phyloP scores from a whole-genome alignment of 2,329 filamentous ascomycete species.

The Epichloe hybrida region DNA sequence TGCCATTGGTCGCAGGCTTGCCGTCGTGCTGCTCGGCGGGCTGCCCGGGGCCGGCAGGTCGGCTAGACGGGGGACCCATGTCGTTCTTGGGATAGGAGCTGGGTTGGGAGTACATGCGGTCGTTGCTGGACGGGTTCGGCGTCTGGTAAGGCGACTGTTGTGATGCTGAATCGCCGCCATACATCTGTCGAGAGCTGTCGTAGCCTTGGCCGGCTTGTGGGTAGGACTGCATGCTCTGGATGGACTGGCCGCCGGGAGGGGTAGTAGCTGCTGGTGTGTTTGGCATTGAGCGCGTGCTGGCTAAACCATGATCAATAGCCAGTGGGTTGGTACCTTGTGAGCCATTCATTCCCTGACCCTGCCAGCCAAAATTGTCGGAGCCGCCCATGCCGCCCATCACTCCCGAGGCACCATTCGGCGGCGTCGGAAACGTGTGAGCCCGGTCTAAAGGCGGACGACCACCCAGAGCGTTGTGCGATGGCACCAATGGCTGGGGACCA shows the following conservation, averaged over 20 bases:
- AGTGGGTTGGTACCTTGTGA: constrained; percentile 55
- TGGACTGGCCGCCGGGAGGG: constrained; percentile 60
- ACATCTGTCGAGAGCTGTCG: constrained; percentile 65
- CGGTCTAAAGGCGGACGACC: constrained; percentile 63
- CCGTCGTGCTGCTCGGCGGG: constrained; percentile 50
- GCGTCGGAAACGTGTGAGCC: constrained; percentile 86
- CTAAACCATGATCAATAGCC: constrained; percentile 66
- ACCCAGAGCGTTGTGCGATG: constrained; percentile 57
- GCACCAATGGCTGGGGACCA: constrained; percentile 38
- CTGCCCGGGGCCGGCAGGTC: constrained; percentile 42
- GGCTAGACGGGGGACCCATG: constrained; percentile 68
- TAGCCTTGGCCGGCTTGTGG: constrained; percentile 55
- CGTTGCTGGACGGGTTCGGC: constrained; percentile 43
- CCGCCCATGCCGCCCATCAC: constrained; percentile 61
- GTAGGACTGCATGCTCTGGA: constrained; percentile 72
- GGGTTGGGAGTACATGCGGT: constrained; percentile 54
- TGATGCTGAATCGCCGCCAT: constrained; percentile 56
- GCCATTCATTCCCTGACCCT: constrained; percentile 45
- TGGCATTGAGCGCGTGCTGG: constrained; percentile 72
- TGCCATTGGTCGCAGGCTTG: constrained; percentile 53
- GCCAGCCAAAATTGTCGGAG: constrained; percentile 73
- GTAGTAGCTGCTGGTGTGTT: constrained; percentile 85
- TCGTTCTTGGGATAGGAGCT: constrained; percentile 67
- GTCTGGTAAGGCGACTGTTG: constrained; percentile 62
- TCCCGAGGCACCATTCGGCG: constrained; percentile 83